Evolutionary conservation across 2,329 filamentous ascomycete genomes (phyloP).

Genomic region (Nemania sp.): DNA sequence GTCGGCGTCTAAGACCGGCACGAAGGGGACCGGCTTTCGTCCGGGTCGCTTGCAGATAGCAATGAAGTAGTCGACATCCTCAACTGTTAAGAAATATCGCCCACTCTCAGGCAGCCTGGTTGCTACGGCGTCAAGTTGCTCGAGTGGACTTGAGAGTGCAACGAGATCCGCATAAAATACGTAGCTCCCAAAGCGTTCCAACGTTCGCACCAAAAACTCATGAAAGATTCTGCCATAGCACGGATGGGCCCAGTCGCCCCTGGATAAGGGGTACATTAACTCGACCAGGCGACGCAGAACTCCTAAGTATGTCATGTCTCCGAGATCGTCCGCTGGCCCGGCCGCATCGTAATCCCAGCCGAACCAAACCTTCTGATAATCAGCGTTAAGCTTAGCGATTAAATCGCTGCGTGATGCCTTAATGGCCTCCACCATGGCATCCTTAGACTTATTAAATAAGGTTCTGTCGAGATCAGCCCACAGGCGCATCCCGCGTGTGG

Average conservation of each 20-base stretch:
- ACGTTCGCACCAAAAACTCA: background rate
- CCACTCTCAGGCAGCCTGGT: too few species aligned
- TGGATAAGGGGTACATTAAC: slow-evolving; percentile 87
- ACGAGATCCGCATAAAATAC: background rate
- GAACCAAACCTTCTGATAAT: slow-evolving; percentile 97
- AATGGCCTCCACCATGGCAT: slow-evolving; percentile 83
- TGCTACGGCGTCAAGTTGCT: too few species aligned
- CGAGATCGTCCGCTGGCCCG: slow-evolving; percentile 80
- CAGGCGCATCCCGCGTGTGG: slow-evolving; percentile 91
- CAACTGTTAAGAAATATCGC: slow-evolving; percentile 94
- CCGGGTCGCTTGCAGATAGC: slow-evolving; percentile 85
- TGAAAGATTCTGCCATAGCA: background rate
- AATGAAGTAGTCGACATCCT: slow-evolving; percentile 94
- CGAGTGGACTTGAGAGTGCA: too few species aligned
- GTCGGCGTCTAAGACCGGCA: slow-evolving; percentile 91
- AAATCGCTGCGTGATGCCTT: slow-evolving; percentile 74
- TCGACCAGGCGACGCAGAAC: slow-evolving; percentile 85
- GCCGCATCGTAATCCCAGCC: slow-evolving; percentile 80
- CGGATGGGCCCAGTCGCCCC: slow-evolving; percentile 68
- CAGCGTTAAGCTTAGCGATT: slow-evolving; percentile 92
- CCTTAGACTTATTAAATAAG: slow-evolving; percentile 94
- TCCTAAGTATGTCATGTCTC: slow-evolving; percentile 93
- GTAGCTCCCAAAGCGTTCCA: background rate
- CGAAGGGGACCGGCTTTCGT: slow-evolving; percentile 96
- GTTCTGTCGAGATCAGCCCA: slow-evolving; percentile 99